These are phyloP conservation scores for Iberis pinnata DNA, from an alignment of 345 rosid genomes.

Conservation along the genomic window DNA sequence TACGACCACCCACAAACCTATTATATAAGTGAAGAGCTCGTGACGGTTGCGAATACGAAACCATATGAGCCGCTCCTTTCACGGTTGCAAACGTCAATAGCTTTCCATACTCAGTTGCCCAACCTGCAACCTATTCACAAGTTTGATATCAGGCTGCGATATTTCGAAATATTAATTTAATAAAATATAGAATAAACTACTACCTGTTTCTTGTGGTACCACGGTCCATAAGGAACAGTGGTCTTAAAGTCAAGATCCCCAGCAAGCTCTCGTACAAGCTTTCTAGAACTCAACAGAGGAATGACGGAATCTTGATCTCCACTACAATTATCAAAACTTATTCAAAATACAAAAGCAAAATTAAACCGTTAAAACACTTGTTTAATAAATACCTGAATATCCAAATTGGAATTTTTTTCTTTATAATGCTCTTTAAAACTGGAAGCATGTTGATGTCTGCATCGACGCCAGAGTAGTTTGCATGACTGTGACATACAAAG, in stretches of 20 bases:
- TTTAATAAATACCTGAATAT: conserved; percentile 69
- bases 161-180: no score
- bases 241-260: conserved; percentile 48
- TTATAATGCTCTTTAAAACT: conserved; percentile 52
- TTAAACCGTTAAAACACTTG: no score
- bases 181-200: neutral
- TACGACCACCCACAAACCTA: conserved; percentile 54
- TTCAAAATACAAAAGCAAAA: no score
- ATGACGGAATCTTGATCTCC: conserved; percentile 90
- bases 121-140: conserved; percentile 64
- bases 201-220: conserved; percentile 98
- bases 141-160: no score
- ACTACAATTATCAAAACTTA: conserved; percentile 30
- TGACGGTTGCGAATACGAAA: conserved; percentile 81
- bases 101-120: conserved; percentile 80
- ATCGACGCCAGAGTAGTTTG: conserved; percentile 54
- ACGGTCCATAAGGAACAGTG: conserved; percentile 67
- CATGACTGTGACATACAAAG: conserved; percentile 29
- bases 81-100: conserved; percentile 70
- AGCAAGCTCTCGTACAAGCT: conserved; percentile 70
- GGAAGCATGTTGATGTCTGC: conserved; percentile 64
- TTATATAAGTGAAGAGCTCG: conserved; percentile 74
- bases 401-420: conserved; percentile 66
- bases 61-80: conserved; percentile 94
- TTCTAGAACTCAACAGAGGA: conserved; percentile 71